phyloP scores from a whole-genome alignment of 345 rosid species.

The Salix udensis region DNA sequence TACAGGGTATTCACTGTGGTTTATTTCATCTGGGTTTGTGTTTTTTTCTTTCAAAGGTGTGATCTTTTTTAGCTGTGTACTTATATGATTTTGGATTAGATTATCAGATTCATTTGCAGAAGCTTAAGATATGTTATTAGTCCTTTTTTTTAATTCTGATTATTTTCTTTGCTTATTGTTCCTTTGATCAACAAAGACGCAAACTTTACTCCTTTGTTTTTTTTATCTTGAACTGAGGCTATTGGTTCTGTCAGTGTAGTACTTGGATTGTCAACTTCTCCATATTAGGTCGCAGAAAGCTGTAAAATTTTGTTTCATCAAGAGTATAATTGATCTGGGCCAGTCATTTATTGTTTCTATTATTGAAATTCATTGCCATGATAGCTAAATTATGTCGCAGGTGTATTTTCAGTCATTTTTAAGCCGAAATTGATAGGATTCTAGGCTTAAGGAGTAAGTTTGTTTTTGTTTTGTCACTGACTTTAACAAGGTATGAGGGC shows the following conservation, averaged over 20 bases:
- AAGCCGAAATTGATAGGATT: not conserved
- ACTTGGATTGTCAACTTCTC: not conserved
- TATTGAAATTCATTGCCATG: not conserved
- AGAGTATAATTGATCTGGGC: not conserved
- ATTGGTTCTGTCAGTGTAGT: not conserved
- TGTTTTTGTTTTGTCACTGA: not conserved
- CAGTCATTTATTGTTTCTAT: not conserved
- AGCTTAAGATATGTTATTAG: not conserved
- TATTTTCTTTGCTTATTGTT: not conserved
- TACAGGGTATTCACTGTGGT: not conserved
- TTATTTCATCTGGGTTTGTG: not conserved
- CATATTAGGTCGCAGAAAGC: not conserved
- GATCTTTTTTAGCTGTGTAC: not conserved
- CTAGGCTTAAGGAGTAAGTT: not conserved
- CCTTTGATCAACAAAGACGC: not conserved
- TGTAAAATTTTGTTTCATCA: not conserved
- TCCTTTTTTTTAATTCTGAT: not conserved
- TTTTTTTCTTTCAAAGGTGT: not conserved
- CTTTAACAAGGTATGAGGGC: not conserved
- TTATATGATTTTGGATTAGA: not conserved
- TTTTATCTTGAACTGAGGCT: not conserved
- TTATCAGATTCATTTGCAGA: not conserved
- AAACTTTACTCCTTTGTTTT: not conserved
- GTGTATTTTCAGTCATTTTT: not conserved
- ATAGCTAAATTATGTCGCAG: not conserved